A percentile compares a stretch with the other conserved stretches of the same genome.
Conservation (phyloP, 108 stramenopile species). For the Schizochytrium sp. region DNA sequence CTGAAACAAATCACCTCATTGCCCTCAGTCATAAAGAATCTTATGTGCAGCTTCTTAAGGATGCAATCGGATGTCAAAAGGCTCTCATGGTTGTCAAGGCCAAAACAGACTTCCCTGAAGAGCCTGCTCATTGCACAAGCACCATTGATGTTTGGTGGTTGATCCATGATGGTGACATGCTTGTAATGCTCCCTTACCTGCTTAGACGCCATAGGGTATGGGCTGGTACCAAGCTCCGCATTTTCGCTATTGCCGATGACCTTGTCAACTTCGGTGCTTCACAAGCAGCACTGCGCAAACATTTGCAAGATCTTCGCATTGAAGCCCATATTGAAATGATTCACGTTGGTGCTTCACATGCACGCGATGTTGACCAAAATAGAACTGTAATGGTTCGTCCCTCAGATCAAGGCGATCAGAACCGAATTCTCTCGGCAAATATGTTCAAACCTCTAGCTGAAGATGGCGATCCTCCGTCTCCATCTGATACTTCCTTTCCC, state of each 20-base stretch:
- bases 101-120: slow-evolving; percentile 8
- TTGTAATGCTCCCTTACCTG: slow-evolving; percentile 82
- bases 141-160: slow-evolving; percentile 86
- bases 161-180: slow-evolving; percentile 82
- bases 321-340: slow-evolving; percentile 66
- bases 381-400: slow-evolving; percentile 31
- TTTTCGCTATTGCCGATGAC: slow-evolving; percentile 74
- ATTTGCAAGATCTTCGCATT: slow-evolving; percentile 60
- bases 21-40: slow-evolving; percentile 14
- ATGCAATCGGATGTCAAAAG: slow-evolving; percentile 52
- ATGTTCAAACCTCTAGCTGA: slow-evolving; percentile 36
- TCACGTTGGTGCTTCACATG: slow-evolving; percentile 62
- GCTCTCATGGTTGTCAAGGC: slow-evolving; percentile 54
- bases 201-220: slow-evolving; percentile 77
- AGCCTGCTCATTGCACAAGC: slow-evolving; percentile 51
- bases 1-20: background rate
- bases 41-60: slow-evolving; percentile 10
- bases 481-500: too few relatives aligned
- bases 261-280: background rate
- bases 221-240: slow-evolving; percentile 71
- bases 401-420: background rate
- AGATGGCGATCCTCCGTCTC: background rate
- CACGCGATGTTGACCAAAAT: slow-evolving; percentile 53
- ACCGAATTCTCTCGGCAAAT: slow-evolving; percentile 23
- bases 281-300: background rate